A percentile compares a stretch with the other conserved stretches of the same genome.
Conservation (phyloP, 2,329 filamentous ascomycete genomes). For the Cordyceps fumosorosea region DNA sequence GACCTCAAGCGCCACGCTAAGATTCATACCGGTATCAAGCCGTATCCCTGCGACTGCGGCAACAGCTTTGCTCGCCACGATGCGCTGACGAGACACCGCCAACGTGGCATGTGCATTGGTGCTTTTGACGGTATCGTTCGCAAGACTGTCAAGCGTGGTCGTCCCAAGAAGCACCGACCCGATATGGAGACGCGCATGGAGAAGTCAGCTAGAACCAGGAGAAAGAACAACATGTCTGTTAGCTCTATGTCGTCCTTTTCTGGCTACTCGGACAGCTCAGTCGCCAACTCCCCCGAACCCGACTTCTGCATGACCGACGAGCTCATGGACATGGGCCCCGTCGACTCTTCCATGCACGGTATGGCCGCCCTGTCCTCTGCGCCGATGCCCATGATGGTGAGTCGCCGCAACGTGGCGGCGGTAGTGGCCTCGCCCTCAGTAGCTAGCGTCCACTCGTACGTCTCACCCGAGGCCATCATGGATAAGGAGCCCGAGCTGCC, state of each 20-base stretch:
- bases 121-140: constrained; percentile 74
- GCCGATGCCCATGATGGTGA: constrained; percentile 30
- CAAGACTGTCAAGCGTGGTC: constrained; percentile 55
- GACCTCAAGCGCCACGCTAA: constrained; percentile 96
- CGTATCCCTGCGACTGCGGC: constrained; percentile 89
- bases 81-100: constrained; percentile 86
- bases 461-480: constrained; percentile 41
- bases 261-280: constrained; percentile 51
- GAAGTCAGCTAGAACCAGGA: constrained; percentile 48
- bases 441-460: constrained; percentile 34
- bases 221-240: constrained; percentile 46
- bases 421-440: constrained; percentile 35
- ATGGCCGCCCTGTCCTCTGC: constrained; percentile 40
- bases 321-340: constrained; percentile 37
- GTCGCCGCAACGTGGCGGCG: constrained; percentile 19
- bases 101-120: constrained; percentile 93
- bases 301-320: constrained; percentile 43
- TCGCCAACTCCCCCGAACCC: constrained; percentile 44
- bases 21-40: constrained; percentile 94
- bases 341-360: constrained; percentile 22
- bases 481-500: constrained; percentile 39
- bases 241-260: constrained; percentile 48
- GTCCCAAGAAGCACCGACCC: constrained; percentile 55
- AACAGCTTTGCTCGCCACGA: constrained; percentile 94
- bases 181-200: constrained; percentile 50